Percentiles rank a stretch among this genome's conserved stretches.
phyloP scores from a whole-genome alignment of 2,329 filamentous ascomycete species.

The Epichloe amarillans region DNA sequence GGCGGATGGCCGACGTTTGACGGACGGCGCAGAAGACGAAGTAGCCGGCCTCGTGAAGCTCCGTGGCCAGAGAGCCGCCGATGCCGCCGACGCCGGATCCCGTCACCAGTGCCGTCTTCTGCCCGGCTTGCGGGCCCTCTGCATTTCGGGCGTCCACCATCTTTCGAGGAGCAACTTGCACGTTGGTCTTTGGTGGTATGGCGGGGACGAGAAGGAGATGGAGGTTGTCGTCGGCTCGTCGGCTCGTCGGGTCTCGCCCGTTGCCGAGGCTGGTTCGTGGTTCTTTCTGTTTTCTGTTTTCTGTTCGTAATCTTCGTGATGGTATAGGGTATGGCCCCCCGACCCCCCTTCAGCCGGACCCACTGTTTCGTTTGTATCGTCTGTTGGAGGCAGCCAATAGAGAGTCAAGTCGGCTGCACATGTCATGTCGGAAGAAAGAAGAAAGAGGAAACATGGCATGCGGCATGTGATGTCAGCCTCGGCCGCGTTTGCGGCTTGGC shows the following conservation, averaged over 20 bases:
- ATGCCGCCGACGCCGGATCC: constrained; percentile 12
- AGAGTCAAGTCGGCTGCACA: too few species aligned
- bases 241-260: too few species aligned
- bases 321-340: too few species aligned
- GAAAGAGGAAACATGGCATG: not conserved
- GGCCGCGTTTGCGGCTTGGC: too few species aligned
- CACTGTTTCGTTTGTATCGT: too few species aligned
- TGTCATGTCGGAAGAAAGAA: not conserved
- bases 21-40: constrained; percentile 22
- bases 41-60: constrained; percentile 13
- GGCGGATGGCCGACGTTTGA: constrained; percentile 9
- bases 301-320: too few species aligned
- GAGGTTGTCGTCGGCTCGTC: too few species aligned
- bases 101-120: constrained; percentile 3
- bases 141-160: not conserved
- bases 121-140: not conserved
- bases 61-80: constrained; percentile 13
- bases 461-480: not conserved
- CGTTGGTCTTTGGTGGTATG: not conserved
- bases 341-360: too few species aligned
- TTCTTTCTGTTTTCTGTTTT: too few species aligned
- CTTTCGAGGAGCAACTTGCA: not conserved
- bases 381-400: too few species aligned
- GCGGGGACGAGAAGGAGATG: too few species aligned
- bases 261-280: too few species aligned